Evolutionary conservation across 192 early-diverging fungal species (phyloP).

Genomic region (Gonapodya prolifera): DNA sequence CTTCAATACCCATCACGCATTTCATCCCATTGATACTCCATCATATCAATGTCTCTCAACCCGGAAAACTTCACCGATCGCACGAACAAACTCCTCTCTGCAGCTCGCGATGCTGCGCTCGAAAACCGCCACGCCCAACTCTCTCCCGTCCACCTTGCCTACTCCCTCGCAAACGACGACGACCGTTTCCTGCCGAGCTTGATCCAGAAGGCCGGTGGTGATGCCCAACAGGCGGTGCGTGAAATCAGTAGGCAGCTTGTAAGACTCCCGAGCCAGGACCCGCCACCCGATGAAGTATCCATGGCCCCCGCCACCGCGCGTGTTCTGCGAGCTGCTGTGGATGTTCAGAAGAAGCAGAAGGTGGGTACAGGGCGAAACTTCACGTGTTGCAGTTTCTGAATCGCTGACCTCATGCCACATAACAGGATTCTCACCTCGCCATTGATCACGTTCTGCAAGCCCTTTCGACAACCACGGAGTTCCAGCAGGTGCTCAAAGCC

Average conservation of each 20-base stretch:
- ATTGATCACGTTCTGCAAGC: slow-evolving; percentile 86
- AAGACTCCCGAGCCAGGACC: slow-evolving; percentile 69
- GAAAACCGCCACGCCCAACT: slow-evolving; percentile 67
- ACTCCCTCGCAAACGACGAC: slow-evolving; percentile 64
- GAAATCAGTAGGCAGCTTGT: slow-evolving; percentile 64
- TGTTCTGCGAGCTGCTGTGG: slow-evolving; percentile 60
- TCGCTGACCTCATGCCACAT: no score
- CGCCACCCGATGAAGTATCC: slow-evolving; percentile 62
- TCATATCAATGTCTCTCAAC: no score
- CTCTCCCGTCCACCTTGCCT: slow-evolving; percentile 68
- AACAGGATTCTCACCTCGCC: slow-evolving; percentile 74
- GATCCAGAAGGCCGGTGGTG: slow-evolving; percentile 72
- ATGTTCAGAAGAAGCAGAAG: slow-evolving; percentile 73
- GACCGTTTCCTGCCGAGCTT: slow-evolving; percentile 74
- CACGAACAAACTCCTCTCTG: no score
- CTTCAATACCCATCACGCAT: no score
- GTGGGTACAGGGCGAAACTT: no score
- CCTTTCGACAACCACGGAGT: slow-evolving; percentile 53
- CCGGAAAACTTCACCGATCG: no score
- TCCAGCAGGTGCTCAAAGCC: slow-evolving; percentile 42
- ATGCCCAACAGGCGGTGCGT: slow-evolving; percentile 61
- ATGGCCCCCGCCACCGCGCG: slow-evolving; percentile 48
- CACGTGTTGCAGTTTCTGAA: no score
- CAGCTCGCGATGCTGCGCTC: slow-evolving; percentile 50
- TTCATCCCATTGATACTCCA: no score